These are phyloP conservation scores for Colletotrichum sublineola DNA, from an alignment of 2,329 filamentous ascomycete species.

Conservation along the genomic window DNA sequence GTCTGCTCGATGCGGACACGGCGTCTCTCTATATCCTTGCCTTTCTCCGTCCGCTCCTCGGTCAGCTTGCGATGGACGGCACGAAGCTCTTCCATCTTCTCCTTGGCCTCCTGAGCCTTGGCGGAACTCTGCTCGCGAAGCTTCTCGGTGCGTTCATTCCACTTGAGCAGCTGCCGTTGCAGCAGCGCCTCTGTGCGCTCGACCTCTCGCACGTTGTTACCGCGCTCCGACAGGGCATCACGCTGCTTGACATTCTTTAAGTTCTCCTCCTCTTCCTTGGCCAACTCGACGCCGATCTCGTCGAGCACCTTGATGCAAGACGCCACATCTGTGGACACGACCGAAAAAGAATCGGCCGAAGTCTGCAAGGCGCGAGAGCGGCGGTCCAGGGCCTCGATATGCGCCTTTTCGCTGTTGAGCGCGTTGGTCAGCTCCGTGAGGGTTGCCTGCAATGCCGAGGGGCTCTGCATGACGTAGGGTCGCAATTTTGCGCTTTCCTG, in stretches of 20 bases:
- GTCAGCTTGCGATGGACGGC: slow-evolving; percentile 83
- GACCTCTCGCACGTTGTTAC: slow-evolving; percentile 91
- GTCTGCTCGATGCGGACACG: slow-evolving; percentile 97
- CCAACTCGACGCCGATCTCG: slow-evolving; percentile 85
- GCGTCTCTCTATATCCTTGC: slow-evolving; percentile 90
- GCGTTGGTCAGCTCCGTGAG: slow-evolving; percentile 86
- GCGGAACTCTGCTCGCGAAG: slow-evolving; percentile 83
- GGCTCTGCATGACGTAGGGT: slow-evolving; percentile 92
- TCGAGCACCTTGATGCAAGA: slow-evolving; percentile 90
- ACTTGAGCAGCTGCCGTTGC: slow-evolving; percentile 85
- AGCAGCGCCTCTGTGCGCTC: slow-evolving; percentile 89
- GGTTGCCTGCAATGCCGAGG: slow-evolving; percentile 83
- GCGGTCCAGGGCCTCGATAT: slow-evolving; percentile 89
- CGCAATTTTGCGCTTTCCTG: slow-evolving; percentile 91
- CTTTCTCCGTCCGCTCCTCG: slow-evolving; percentile 88
- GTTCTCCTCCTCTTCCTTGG: slow-evolving; percentile 92
- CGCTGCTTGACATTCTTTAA: slow-evolving; percentile 83
- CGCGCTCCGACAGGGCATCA: slow-evolving; percentile 88
- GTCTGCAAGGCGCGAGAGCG: slow-evolving; percentile 92
- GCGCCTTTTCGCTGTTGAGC: slow-evolving; percentile 81
- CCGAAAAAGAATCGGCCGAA: slow-evolving; percentile 87
- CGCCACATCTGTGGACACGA: slow-evolving; percentile 87
- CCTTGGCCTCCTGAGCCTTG: slow-evolving; percentile 84
- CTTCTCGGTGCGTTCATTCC: slow-evolving; percentile 88
- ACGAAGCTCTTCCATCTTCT: slow-evolving; percentile 90